Base-by-base conservation (phyloP, 176 grass and related monocot genomes). In the Olyra latifolia region DNA sequence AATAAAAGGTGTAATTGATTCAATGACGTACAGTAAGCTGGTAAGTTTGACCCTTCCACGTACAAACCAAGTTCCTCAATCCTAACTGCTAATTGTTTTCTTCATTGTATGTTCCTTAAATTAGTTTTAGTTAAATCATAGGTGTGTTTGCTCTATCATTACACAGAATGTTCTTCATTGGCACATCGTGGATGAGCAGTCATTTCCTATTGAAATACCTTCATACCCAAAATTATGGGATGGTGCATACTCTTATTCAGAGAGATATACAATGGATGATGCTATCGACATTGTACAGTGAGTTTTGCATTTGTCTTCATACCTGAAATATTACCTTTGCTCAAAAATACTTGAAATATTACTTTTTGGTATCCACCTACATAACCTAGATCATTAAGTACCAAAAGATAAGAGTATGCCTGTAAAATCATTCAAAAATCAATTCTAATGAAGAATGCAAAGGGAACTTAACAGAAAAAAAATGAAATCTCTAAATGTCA, bases 11-110 rank as follows among this genome's bases (percentile, higher is more conserved):
- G 92, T 95, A 52, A 93, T 98, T 40, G 95, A 98, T 89, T 94
- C 95, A 55, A 98, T 98, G 95, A 85, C 90, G 40, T 98, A 88
- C 78, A 98, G 92, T 75, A 98, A 98, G 45, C 74, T 98, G 95
- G 95, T 98, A 91, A 2, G 55, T 94, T 29, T 84, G 2, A 62
- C 48, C 22, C 53, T 41, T 57, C 32, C 35, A 76, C 23, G 58
- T 71, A 29, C 59, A 46, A 50, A 70, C 10, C n/a, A 71, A 47
- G 0, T 54, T 55, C 41, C 43, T 76, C 43, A 66, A 71, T 48
- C 23, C 47, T 69, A 64, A 55, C 4, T 52, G 2, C 16, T 48
- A 71, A 15, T 77, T 66, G 7, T 85, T 35, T 64, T 12, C 16
- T 74, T 68, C 10, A 19, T 28, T 24, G 49, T 35, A 49, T 48